Percentiles rank a stretch among this genome's conserved stretches.
Conservation (phyloP, 2,329 filamentous ascomycete species). For the Claviceps sp. region DNA sequence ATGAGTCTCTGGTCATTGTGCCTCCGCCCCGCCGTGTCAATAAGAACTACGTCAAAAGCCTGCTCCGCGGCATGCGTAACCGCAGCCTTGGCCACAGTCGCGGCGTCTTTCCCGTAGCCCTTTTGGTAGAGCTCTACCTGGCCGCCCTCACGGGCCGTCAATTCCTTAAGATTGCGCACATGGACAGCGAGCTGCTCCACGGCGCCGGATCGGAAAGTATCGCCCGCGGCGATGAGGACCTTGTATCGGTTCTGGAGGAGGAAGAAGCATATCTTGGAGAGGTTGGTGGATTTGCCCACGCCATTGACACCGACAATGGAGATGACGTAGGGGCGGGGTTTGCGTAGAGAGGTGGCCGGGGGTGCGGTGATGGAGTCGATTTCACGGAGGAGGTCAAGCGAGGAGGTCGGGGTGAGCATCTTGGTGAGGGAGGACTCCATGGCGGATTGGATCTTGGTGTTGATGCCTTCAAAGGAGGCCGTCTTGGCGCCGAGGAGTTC, state of each 20-base stretch:
- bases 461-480: constrained; percentile 78
- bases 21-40: constrained; percentile 86
- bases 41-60: constrained; percentile 83
- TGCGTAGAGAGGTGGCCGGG: constrained; percentile 46
- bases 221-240: constrained; percentile 84
- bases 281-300: constrained; percentile 93
- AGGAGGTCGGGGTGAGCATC: constrained; percentile 91
- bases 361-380: constrained; percentile 69
- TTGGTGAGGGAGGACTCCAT: constrained; percentile 89
- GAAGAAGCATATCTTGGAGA: constrained; percentile 97
- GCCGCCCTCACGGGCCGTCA: constrained; percentile 72
- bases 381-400: constrained; percentile 84
- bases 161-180: constrained; percentile 82
- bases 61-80: constrained; percentile 65
- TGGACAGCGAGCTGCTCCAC: constrained; percentile 96
- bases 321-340: constrained; percentile 80
- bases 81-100: constrained; percentile 86
- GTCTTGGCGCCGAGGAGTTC: constrained; percentile 88
- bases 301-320: constrained; percentile 98
- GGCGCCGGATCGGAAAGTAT: constrained; percentile 93
- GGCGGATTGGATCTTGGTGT: constrained; percentile 67
- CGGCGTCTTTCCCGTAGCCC: constrained; percentile 95
- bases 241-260: constrained; percentile 93
- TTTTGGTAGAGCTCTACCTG: constrained; percentile 88
- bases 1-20: constrained; percentile 95